phyloP scores from a whole-genome alignment of 163 green algal species.

The Trebouxiophyceae sp. region DNA sequence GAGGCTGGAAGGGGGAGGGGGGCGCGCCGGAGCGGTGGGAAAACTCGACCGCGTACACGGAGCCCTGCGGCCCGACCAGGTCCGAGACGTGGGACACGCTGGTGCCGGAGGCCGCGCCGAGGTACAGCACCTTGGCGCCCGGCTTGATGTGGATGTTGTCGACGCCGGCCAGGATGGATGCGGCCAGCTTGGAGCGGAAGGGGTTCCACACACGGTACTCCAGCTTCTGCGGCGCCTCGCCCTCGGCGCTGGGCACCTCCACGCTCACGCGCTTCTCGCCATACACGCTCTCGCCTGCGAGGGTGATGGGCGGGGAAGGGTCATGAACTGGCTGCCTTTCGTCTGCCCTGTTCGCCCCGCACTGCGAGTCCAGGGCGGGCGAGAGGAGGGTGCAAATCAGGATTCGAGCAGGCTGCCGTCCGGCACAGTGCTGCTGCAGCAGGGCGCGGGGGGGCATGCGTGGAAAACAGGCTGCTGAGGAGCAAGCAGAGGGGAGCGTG shows the following conservation, averaged over 20 bases:
- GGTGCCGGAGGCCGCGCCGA: constrained; percentile 89
- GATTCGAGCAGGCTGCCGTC: too few relatives aligned
- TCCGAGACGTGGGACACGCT: constrained; percentile 93
- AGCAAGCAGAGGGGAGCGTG: too few relatives aligned
- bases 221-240: constrained; percentile 62
- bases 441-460: too few relatives aligned
- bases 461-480: too few relatives aligned
- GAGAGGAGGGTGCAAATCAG: too few relatives aligned
- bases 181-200: constrained; percentile 98
- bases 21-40: constrained; percentile 66
- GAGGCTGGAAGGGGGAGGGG: too few relatives aligned
- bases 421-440: too few relatives aligned
- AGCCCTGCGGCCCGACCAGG: constrained; percentile 90
- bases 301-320: too few relatives aligned
- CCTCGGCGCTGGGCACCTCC: constrained; percentile 51
- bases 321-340: too few relatives aligned
- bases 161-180: constrained; percentile 92
- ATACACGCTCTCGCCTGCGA: constrained; percentile 80
- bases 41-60: constrained; percentile 99
- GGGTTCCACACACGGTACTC: constrained; percentile 99
- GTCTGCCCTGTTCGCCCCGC: too few relatives aligned
- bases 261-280: constrained; percentile 95
- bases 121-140: constrained; percentile 89
- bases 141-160: constrained; percentile 99
- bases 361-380: too few relatives aligned